These are phyloP conservation scores for Cutaneotrichosporon cyanovorans DNA, from an alignment of 1,284 basidiomycete genomes.

Conservation along the genomic window DNA sequence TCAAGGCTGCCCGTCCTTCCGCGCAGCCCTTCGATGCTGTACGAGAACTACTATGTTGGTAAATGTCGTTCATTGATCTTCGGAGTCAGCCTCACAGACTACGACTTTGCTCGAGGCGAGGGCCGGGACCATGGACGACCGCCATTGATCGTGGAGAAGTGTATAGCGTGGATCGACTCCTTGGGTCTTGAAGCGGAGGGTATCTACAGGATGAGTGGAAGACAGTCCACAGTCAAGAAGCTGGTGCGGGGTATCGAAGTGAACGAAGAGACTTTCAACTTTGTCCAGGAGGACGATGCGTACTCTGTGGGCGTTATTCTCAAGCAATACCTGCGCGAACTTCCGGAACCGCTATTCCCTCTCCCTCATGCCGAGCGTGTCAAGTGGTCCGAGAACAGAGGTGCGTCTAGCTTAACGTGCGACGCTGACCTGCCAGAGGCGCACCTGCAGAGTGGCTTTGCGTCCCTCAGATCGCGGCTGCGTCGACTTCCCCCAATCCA, in stretches of 20 bases:
- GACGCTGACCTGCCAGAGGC: constrained; percentile 47
- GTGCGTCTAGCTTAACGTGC: constrained; percentile 45
- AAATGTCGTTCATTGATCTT: constrained; percentile 75
- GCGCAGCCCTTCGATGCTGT: constrained; percentile 25
- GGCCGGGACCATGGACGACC: constrained; percentile 57
- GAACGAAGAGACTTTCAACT: constrained; percentile 76
- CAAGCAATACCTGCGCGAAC: constrained; percentile 78
- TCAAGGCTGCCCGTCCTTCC: constrained; percentile 4
- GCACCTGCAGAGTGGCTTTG: constrained; percentile 64
- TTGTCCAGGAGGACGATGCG: constrained; percentile 71
- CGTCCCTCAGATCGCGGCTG: constrained; percentile 68
- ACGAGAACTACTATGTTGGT: constrained; percentile 54
- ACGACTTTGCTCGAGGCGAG: constrained; percentile 70
- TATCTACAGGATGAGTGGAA: constrained; percentile 55
- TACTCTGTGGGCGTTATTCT: constrained; percentile 83
- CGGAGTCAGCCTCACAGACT: constrained; percentile 83
- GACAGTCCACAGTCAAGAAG: constrained; percentile 68
- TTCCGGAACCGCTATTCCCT: constrained; percentile 88
- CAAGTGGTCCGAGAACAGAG: constrained; percentile 68
- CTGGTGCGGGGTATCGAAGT: constrained; percentile 82
- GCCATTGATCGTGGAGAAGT: constrained; percentile 77
- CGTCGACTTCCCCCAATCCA: constrained; percentile 77
- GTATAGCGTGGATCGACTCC: constrained; percentile 74
- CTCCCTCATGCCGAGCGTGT: constrained; percentile 74
- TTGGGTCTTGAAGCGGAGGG: constrained; percentile 72